Evolutionary conservation across 306 rosid genomes (phyloP).

Genomic region (Trichosanthes truncata): DNA sequence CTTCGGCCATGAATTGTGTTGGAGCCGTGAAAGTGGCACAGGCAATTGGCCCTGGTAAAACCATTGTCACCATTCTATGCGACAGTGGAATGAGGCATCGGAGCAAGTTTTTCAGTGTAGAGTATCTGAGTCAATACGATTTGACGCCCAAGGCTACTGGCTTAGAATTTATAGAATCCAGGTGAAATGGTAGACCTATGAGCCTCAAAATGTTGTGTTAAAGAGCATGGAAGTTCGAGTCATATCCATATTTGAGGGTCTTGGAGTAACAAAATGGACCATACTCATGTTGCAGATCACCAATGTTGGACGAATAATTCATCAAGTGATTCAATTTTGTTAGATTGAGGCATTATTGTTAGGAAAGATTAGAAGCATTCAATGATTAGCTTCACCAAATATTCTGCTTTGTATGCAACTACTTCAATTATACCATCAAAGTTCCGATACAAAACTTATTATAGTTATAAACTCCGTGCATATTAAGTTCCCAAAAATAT

Average conservation of each 20-base stretch:
- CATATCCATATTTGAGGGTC: not conserved
- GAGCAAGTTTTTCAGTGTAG: conserved; percentile 63
- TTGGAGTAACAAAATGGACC: not conserved
- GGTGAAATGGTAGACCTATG: conserved; percentile 15
- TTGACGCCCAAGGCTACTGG: conserved; percentile 65
- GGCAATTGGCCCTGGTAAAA: conserved; percentile 72
- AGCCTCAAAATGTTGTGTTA: not conserved
- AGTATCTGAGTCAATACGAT: conserved; percentile 53
- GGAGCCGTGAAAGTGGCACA: conserved; percentile 82
- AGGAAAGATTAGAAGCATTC: not conserved
- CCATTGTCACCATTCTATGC: conserved; percentile 80
- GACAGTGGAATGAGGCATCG: conserved; percentile 93
- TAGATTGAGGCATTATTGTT: not conserved
- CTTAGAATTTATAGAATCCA: conserved; percentile 55
- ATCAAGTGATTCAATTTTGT: not conserved
- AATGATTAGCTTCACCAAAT: not conserved
- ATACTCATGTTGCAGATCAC: not conserved
- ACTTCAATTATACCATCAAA: not conserved
- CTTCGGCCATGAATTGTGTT: conserved; percentile 91
- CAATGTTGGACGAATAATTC: not conserved
- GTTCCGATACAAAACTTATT: not conserved
- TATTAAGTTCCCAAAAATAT: not conserved
- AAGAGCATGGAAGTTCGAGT: not conserved
- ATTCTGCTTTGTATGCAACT: not conserved
- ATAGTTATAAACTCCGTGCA: not conserved